Evolutionary conservation across 352 stramenopile species (phyloP).

Genomic region (Phytophthora capsici): DNA sequence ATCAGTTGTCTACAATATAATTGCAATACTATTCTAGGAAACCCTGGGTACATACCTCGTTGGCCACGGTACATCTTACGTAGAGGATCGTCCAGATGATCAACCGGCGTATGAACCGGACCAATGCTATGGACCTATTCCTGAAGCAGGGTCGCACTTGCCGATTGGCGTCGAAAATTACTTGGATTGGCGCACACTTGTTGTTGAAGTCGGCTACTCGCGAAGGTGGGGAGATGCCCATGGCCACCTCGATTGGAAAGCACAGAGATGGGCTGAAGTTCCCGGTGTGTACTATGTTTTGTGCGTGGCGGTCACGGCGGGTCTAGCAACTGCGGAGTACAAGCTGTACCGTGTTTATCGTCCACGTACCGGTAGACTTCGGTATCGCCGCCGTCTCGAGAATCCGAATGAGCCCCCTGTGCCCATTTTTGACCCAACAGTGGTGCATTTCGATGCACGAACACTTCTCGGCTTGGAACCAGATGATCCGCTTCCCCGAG

Average conservation of each 20-base stretch:
- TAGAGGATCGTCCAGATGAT: neutral
- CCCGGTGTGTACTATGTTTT: conserved; percentile 2
- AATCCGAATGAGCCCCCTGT: too few relatives aligned
- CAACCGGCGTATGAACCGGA: neutral
- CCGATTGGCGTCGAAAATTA: neutral
- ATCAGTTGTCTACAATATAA: too few relatives aligned
- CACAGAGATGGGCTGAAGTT: neutral
- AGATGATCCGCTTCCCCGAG: too few relatives aligned
- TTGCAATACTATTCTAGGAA: too few relatives aligned
- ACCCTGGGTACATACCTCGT: neutral
- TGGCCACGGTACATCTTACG: neutral
- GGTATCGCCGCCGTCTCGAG: too few relatives aligned
- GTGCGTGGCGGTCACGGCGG: neutral
- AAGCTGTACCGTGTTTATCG: too few relatives aligned
- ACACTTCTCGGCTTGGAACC: too few relatives aligned
- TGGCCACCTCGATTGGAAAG: neutral
- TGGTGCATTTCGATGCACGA: too few relatives aligned
- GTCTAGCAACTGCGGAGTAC: neutral
- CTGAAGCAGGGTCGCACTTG: neutral
- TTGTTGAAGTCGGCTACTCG: neutral
- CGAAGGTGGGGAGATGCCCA: neutral
- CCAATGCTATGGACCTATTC: neutral
- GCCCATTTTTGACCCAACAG: too few relatives aligned
- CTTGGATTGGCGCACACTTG: conserved; percentile 3
- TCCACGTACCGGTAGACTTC: too few relatives aligned